These are phyloP conservation scores for Waltergamsia citrina DNA, from an alignment of 2,329 filamentous ascomycete species.

Conservation along the genomic window DNA sequence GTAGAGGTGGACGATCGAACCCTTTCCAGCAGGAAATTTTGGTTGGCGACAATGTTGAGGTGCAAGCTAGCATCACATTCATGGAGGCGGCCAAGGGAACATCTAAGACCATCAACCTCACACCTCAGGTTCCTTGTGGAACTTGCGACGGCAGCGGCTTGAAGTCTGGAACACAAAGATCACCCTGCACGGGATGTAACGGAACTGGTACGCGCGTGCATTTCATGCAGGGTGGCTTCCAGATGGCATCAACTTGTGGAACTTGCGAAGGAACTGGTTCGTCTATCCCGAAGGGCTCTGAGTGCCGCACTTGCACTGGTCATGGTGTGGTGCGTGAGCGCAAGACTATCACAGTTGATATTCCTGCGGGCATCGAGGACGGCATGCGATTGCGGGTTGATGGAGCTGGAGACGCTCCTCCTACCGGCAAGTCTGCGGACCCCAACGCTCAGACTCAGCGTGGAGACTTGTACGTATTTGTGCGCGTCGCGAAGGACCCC, in stretches of 20 bases:
- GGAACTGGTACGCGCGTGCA: slow-evolving; percentile 83
- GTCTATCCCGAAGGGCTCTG: slow-evolving; percentile 66
- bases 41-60: slow-evolving; percentile 93
- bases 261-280: slow-evolving; percentile 73
- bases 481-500: slow-evolving; percentile 79
- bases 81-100: slow-evolving; percentile 93
- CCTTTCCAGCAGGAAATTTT: slow-evolving; percentile 72
- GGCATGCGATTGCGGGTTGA: slow-evolving; percentile 84
- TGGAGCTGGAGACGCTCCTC: slow-evolving; percentile 79
- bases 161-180: slow-evolving; percentile 67
- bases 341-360: slow-evolving; percentile 80
- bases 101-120: slow-evolving; percentile 78
- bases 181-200: slow-evolving; percentile 69
- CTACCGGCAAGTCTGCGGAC: slow-evolving; percentile 60
- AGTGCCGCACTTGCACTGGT: slow-evolving; percentile 72
- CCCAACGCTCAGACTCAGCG: slow-evolving; percentile 55
- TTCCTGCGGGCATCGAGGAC: slow-evolving; percentile 91
- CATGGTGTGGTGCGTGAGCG: slow-evolving; percentile 77
- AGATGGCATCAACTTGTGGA: slow-evolving; percentile 85
- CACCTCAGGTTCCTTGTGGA: slow-evolving; percentile 69
- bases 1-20: slow-evolving; percentile 39
- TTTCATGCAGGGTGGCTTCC: slow-evolving; percentile 86
- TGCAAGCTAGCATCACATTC: slow-evolving; percentile 87
- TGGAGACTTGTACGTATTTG: slow-evolving; percentile 86
- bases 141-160: slow-evolving; percentile 78